Base-by-base conservation (phyloP, 495 filamentous ascomycete genomes). In the Xylaria telfairii region DNA sequence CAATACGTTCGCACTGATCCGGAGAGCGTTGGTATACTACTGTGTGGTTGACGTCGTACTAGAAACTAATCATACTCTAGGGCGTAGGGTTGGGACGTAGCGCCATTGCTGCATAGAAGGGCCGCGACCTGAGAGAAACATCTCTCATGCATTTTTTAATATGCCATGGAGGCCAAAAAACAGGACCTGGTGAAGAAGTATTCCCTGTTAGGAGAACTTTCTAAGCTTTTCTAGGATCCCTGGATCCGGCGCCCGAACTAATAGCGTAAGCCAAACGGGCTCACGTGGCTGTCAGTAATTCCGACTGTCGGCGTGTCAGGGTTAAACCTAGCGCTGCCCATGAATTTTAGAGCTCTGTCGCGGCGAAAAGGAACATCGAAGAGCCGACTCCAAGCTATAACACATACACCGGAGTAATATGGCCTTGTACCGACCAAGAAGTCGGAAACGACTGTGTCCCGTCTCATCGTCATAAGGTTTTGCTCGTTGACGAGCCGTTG, bases 241-340 rank as follows among this genome's bases (percentile, higher is more conserved):
- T 53, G 26, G 21, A 28, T 53, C 21, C 32, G 32, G 26, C 24
- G 7, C 19, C 30, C 17, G 28, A 26, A 21, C 62, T 9, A 13
- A 51, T 28, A 49, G 15, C 6, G 15, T 26, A 68, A 47, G 41
- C 39, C 6, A n/a, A 44, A 32, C 21, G 47, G 28, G 17, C 32
- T 68, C 30, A 10, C 32, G n/a, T n/a, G 21, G 12, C 19, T 53
- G n/a, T 49, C 32, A 49, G 47, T 46, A 42, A 10, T 32, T 10
- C 46, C 67, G 34, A 39, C 12, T 53, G 30, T 10, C 8, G n/a
- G 24, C 42, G 10, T 56, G 8, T 34, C 67, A 69, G 47, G 67
- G 67, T 28, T 69, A 21, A 53, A 59, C 57, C 46, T 15, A 44
- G 51, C 41, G 15, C 42, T 39, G 46, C 49, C 21, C 4, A 63